Evolutionary conservation across 2,329 filamentous ascomycete species (phyloP).

Genomic region (Scopulariopsis brevicaulis): DNA sequence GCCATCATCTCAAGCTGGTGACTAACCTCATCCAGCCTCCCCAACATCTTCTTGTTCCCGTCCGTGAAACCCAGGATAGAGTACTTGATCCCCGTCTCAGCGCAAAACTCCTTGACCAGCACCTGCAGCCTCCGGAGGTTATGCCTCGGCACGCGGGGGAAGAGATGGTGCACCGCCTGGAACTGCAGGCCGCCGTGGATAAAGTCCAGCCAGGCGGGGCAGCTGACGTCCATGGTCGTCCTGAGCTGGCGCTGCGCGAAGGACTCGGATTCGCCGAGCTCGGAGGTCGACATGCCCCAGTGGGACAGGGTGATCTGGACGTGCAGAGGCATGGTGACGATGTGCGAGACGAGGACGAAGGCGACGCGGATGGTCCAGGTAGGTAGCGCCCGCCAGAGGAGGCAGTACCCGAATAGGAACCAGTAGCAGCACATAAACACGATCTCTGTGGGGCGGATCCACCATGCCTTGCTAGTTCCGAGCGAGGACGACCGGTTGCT

Average conservation of each 20-base stretch:
- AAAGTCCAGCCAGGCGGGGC: constrained; percentile 60
- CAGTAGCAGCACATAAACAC: constrained; percentile 52
- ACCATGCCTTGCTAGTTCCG: constrained; percentile 46
- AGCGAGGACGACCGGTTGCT: constrained; percentile 41
- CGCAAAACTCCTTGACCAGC: constrained; percentile 50
- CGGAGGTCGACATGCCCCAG: constrained; percentile 59
- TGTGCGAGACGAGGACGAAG: constrained; percentile 54
- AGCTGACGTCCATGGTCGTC: constrained; percentile 66
- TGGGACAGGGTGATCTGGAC: constrained; percentile 63
- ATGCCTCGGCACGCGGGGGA: constrained; percentile 56
- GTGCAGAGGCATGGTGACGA: constrained; percentile 56
- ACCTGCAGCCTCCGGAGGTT: constrained; percentile 51
- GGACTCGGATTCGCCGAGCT: constrained; percentile 52
- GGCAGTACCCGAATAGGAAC: constrained; percentile 56
- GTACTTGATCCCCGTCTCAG: constrained; percentile 53
- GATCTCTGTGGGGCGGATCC: constrained; percentile 58
- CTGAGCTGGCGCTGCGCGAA: constrained; percentile 60
- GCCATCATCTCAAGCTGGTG: constrained; percentile 49
- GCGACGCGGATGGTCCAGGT: constrained; percentile 42
- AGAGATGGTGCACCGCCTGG: constrained; percentile 61
- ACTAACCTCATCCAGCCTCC: constrained; percentile 42
- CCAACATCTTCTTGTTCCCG: constrained; percentile 43
- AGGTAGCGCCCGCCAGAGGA: constrained; percentile 49
- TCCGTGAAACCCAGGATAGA: constrained; percentile 49
- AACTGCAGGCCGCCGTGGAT: constrained; percentile 64